These are phyloP conservation scores for Thraustochytrium sp. DNA, from an alignment of 352 stramenopile genomes.

Conservation along the genomic window DNA sequence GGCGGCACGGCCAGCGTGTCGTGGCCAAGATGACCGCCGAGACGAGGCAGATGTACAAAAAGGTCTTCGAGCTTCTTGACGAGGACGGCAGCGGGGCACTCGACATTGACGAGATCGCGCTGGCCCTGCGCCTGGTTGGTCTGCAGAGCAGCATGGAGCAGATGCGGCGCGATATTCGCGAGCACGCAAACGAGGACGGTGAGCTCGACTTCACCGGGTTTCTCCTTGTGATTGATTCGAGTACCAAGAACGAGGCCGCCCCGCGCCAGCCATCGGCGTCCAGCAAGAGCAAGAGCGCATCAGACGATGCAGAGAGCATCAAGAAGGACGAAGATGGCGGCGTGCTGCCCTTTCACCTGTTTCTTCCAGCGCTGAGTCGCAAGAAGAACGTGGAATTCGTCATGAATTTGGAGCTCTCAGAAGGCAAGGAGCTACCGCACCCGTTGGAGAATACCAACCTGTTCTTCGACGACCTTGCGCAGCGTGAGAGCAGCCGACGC, in stretches of 20 bases:
- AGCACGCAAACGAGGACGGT: constrained; percentile 2
- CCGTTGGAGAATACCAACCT: neutral
- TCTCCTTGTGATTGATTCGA: constrained; percentile 1
- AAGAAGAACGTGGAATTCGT: constrained; percentile 38
- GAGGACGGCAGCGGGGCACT: constrained; percentile 36
- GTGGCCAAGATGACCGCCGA: neutral
- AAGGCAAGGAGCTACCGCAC: neutral
- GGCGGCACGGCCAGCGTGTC: neutral
- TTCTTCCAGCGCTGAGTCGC: constrained; percentile 4
- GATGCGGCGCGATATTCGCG: neutral
- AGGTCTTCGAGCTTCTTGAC: constrained; percentile 30
- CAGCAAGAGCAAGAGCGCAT: neutral
- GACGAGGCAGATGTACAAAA: neutral
- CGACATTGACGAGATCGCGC: constrained; percentile 29
- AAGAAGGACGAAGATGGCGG: neutral
- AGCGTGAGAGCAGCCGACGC: neutral
- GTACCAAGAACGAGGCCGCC: neutral
- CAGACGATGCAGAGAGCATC: neutral
- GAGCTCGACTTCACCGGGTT: constrained; percentile 32
- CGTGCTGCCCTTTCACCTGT: constrained; percentile 33
- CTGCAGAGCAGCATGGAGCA: neutral
- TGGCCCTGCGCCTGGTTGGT: neutral
- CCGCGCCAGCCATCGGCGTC: neutral
- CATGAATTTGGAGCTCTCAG: neutral
- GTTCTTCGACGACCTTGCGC: neutral